Base-by-base conservation (phyloP, 768 basidiomycete genomes). In the Xerocomus potaroensis region DNA sequence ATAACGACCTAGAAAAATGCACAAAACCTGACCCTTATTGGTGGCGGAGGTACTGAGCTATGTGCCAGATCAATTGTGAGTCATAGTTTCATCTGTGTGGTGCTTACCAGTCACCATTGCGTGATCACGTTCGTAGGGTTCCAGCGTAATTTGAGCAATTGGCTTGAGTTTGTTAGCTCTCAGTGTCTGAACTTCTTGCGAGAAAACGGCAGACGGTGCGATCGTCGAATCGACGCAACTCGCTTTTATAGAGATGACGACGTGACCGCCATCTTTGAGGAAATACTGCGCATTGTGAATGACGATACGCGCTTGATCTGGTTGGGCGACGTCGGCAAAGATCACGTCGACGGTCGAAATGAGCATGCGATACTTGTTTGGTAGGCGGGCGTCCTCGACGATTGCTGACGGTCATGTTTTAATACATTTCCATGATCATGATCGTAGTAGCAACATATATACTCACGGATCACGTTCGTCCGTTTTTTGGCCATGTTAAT, bases 401-500 rank as follows among this genome's bases (percentile, higher is more conserved):
- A 99, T 99, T 32, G 95, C 89, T 92, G 43, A 5, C 55, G 18
- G 41, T 21, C 16, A 45, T 34, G 29, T 39, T 40, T 45, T 41
- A 47, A 38, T 24, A 30, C 6, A 42, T 15, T 41, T 48, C 43
- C 33, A 10, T 42, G n/a, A n/a, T n/a, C n/a, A n/a, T 7, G 29
- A 43, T 27, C 19, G 44, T 21, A 8, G 12, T 18, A 5, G n/a
- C n/a, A n/a, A n/a, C n/a, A 22, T 8, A 40, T 29, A 26, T 3
- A 77, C 88, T 48, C 71, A 95, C 92, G 96, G 61, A 98, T 95
- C 55, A 98, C 92, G 68, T 98, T 99, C 55, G 96, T 98, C 49
- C 96, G 80, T 72, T 96, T 97, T 73, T 98, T 97, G 27, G 96
- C 95, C 96, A 98, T 99, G 72, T 88, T 89, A 58, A 99, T 96